These are phyloP conservation scores for Dillenia turbinata DNA, from an alignment of 164 flowering plant genomes.

Conservation along the genomic window DNA sequence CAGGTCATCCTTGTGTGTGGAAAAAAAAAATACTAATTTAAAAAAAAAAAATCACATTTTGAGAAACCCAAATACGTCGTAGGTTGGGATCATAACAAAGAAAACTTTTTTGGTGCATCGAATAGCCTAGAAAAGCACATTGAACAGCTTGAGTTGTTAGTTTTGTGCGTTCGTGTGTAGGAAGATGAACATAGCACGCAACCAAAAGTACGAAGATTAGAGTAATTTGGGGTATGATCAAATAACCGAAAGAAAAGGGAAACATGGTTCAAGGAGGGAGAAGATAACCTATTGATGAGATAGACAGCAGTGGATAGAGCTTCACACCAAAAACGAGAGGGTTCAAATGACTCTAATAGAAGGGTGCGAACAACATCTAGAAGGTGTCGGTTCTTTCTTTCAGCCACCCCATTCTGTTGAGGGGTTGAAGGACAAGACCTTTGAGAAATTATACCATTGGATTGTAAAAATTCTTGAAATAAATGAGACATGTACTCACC, in stretches of 20 bases:
- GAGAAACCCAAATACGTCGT: too few relatives aligned
- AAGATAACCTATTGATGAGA: slow-evolving; percentile 6
- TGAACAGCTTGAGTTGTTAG: slow-evolving; percentile 2
- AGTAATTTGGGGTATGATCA: slow-evolving; percentile 5
- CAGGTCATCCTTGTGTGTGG: not conserved
- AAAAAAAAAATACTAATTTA: slow-evolving; percentile 4
- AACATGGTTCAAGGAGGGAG: not conserved
- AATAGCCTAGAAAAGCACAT: slow-evolving; percentile 15
- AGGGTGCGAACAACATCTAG: slow-evolving; percentile 12
- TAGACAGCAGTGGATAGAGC: slow-evolving; percentile 7
- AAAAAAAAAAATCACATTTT: not conserved
- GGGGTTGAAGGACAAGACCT: slow-evolving; percentile 8
- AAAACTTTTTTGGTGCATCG: too few relatives aligned
- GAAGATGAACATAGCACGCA: slow-evolving; percentile 15
- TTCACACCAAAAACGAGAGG: slow-evolving; percentile 12
- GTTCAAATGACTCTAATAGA: slow-evolving; percentile 3
- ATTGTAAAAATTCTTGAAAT: not conserved
- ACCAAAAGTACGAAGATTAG: slow-evolving; percentile 1
- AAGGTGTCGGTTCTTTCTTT: slow-evolving; percentile 8
- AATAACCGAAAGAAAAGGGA: not conserved
- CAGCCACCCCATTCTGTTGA: slow-evolving; percentile 12
- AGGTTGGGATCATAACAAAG: too few relatives aligned
- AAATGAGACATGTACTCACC: slow-evolving; percentile 1
- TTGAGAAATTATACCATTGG: slow-evolving; percentile 10
- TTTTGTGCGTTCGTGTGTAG: slow-evolving; percentile 6